These are phyloP conservation scores for Phellinidium pouzarii DNA, from an alignment of 1,284 basidiomycete species.

Conservation along the genomic window DNA sequence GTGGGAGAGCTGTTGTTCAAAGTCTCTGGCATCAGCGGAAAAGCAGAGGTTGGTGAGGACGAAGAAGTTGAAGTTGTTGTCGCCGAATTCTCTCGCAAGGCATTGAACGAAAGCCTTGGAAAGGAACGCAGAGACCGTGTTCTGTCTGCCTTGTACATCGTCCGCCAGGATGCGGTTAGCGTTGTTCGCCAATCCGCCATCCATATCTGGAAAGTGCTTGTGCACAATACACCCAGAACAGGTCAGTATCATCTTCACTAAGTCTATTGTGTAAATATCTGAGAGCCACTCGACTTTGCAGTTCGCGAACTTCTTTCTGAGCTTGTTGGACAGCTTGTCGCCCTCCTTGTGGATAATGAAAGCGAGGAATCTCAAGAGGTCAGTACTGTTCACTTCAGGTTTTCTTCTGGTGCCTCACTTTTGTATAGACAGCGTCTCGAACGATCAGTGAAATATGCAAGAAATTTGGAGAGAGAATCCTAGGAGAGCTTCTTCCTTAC, in stretches of 20 bases:
- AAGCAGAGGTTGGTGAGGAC: constrained; percentile 78
- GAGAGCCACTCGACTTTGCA: constrained; percentile 24
- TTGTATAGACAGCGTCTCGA: constrained; percentile 68
- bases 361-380: constrained; percentile 87
- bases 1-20: constrained; percentile 96
- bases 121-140: constrained; percentile 87
- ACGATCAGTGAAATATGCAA: constrained; percentile 87
- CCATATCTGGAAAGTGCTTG: constrained; percentile 98
- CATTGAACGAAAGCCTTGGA: constrained; percentile 85
- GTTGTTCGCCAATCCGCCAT: constrained; percentile 89
- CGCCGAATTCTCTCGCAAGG: constrained; percentile 77
- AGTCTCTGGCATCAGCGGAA: constrained; percentile 95
- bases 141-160: constrained; percentile 85
- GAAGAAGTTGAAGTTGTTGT: constrained; percentile 58
- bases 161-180: constrained; percentile 90
- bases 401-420: background rate
- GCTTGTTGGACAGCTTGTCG: constrained; percentile 72
- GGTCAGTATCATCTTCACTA: constrained; percentile 36
- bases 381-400: constrained; percentile 12
- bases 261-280: background rate
- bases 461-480: constrained; percentile 92
- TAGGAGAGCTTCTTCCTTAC: constrained; percentile 80
- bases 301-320: constrained; percentile 94
- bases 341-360: constrained; percentile 73
- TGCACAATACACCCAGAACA: constrained; percentile 83